Percentiles rank a stretch among this genome's conserved stretches.
phyloP scores from a whole-genome alignment of 352 stramenopile genomes.

The Globisporangium splendens region DNA sequence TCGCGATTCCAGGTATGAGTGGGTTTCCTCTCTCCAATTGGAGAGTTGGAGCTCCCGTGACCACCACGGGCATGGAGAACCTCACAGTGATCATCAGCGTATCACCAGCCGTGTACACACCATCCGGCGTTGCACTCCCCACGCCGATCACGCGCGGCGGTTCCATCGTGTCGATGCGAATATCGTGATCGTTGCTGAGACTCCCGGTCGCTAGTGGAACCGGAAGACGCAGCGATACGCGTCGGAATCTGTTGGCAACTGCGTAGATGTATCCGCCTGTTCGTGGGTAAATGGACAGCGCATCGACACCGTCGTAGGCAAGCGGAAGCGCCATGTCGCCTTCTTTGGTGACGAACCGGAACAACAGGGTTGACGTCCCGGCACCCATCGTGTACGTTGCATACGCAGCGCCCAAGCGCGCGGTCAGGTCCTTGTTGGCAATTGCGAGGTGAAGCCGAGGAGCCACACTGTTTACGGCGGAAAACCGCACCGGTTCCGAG shows the following conservation, averaged over 20 bases:
- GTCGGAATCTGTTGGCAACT: constrained; percentile 20
- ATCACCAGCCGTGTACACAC: constrained; percentile 60
- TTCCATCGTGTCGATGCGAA: constrained; percentile 62
- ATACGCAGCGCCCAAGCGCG: constrained; percentile 3
- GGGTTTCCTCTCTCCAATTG: constrained; percentile 26
- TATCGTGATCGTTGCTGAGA: constrained; percentile 59
- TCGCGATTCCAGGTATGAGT: constrained; percentile 17
- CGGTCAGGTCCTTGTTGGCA: constrained; percentile 16
- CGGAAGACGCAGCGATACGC: constrained; percentile 42
- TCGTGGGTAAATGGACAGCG: constrained; percentile 26
- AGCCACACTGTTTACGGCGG: constrained; percentile 1
- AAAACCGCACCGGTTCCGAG: constrained; percentile 38
- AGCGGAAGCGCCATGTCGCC: constrained; percentile 60
- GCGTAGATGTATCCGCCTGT: constrained; percentile 22
- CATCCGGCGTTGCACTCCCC: constrained; percentile 36
- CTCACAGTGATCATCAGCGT: constrained; percentile 32
- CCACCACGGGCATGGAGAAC: constrained; percentile 52
- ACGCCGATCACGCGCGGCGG: constrained; percentile 51
- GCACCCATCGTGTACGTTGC: constrained; percentile 38
- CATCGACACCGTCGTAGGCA: constrained; percentile 50
- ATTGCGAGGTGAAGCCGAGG: constrained; percentile 44
- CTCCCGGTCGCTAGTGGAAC: constrained; percentile 34
- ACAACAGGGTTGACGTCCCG: constrained; percentile 32
- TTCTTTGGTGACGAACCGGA: constrained; percentile 30
- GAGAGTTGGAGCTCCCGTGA: constrained; percentile 39